Evolutionary conservation across 306 rosid genomes (phyloP), one percentile per base, ranked within the genome.

Genomic region (Psophocarpus tetragonolobus): DNA sequence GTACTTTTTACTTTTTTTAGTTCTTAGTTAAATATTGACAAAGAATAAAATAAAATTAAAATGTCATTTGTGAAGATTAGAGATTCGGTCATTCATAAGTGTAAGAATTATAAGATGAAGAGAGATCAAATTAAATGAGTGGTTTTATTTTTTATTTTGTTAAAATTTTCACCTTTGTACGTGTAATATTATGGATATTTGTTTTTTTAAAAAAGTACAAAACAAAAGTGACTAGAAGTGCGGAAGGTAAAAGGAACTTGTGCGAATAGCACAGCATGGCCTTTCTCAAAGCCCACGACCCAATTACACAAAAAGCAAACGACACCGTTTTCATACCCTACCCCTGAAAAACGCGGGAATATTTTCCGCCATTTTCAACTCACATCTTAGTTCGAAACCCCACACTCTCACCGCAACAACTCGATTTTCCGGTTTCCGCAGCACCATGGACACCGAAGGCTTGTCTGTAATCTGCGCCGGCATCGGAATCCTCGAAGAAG

Each of bases 381-480:
- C 36, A 62, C 41, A 26, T 76, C 51, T 60, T 51, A 53, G 72
- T 60, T 80, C 84, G 21, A 44, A 79, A 50, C 38, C 35, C 21
- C 21, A 36, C 66, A 47, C 69, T 17, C 39, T 18, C 36, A 17
- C 53, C 75, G 15, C 29, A 72, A 24, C 20, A 12, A n/a, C 61
- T 41, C 71, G 24, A n/a, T n/a, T n/a, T n/a, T n/a, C n/a, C n/a
- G n/a, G n/a, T n/a, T n/a, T n/a, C n/a, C n/a, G n/a, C n/a, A n/a
- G n/a, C 80, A 62, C 24, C 64, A 89, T 90, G 96, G 97, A 87
- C 58, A 82, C 86, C 39, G 96, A 95, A 57, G 97, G 97, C 32
- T 85, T 95, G 67, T 95, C 94, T 8, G 74, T 74, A 78, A 89
- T 89, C 78, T 94, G 97, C 75, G 89, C 83, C 57, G 95, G 95